Percentiles rank a stretch among this genome's conserved stretches.
These are phyloP conservation scores for Ceratobasidium sp. DNA, from an alignment of 1,284 basidiomycete species.

Conservation along the genomic window DNA sequence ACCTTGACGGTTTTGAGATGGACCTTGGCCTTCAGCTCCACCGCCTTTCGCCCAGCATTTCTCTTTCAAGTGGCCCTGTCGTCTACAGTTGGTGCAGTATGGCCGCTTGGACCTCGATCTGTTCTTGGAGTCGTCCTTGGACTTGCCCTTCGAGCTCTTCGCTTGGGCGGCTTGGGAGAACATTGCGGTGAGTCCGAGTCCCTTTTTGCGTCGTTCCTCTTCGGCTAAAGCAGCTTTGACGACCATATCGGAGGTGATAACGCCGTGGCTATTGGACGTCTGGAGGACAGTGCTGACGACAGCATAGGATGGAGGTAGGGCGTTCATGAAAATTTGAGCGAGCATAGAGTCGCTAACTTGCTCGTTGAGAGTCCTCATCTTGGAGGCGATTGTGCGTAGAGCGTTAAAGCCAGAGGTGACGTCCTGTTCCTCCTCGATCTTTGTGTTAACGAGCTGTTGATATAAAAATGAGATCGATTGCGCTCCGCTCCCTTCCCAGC, in stretches of 20 bases:
- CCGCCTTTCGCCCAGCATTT: conserved; percentile 45
- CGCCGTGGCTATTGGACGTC: not conserved
- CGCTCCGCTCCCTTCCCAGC: conserved; percentile 6
- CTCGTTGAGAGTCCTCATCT: not conserved
- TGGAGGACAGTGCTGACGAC: conserved; percentile 10
- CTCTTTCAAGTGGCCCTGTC: conserved; percentile 1
- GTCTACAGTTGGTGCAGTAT: conserved; percentile 15
- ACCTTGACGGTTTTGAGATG: not conserved
- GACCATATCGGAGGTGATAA: not conserved
- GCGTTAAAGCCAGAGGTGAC: not conserved
- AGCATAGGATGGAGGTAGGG: conserved; percentile 20
- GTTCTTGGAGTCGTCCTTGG: not conserved
- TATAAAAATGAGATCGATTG: not conserved
- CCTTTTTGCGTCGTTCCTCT: conserved; percentile 15
- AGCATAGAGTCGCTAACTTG: not conserved
- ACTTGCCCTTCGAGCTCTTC: not conserved
- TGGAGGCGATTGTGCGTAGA: not conserved
- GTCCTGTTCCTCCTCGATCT: conserved; percentile 5
- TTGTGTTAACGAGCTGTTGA: not conserved
- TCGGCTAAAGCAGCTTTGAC: conserved; percentile 13
- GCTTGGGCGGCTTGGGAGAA: not conserved
- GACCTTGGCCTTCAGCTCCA: conserved; percentile 29
- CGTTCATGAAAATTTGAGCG: conserved; percentile 23
- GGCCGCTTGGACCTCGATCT: not conserved
- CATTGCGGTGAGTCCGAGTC: conserved; percentile 1